Evolutionary conservation across 108 stramenopile species (phyloP).

Genomic region (Conticribra weissflogii): DNA sequence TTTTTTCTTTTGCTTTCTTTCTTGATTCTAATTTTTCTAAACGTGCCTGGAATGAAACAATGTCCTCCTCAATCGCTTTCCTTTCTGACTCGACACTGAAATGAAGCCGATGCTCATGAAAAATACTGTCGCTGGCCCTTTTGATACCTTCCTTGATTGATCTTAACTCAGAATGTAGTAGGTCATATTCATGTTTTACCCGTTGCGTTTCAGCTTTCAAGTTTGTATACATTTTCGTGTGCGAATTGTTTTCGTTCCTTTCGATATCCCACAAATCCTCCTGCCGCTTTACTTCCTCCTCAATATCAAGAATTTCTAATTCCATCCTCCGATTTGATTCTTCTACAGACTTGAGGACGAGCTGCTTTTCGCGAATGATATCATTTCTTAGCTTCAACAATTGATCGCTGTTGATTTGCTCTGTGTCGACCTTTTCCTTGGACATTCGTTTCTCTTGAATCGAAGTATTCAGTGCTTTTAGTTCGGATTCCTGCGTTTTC

Average conservation of each 20-base stretch:
- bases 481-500: slow-evolving; percentile 14
- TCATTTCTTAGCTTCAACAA: not conserved
- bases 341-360: not conserved
- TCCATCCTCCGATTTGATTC: slow-evolving; percentile 21
- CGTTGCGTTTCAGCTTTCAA: not conserved
- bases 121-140: slow-evolving; percentile 1
- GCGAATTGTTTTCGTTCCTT: slow-evolving; percentile 7
- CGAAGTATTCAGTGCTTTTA: slow-evolving; percentile 13
- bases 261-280: slow-evolving; percentile 8
- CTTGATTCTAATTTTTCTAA: not conserved
- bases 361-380: slow-evolving; percentile 4
- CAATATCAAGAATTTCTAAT: not conserved
- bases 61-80: slow-evolving; percentile 12
- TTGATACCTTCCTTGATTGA: slow-evolving; percentile 3
- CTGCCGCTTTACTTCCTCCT: not conserved
- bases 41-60: not conserved
- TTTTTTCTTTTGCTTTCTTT: not conserved
- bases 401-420: slow-evolving; percentile 10
- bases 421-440: not conserved
- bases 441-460: slow-evolving; percentile 7
- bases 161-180: not conserved
- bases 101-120: slow-evolving; percentile 5
- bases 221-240: slow-evolving; percentile 1
- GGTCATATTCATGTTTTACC: slow-evolving; percentile 7
- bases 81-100: slow-evolving; percentile 7